Evolutionary conservation across 345 rosid species (phyloP), one percentile per base, ranked within the genome.

Genomic region (Melaleuca alternifolia): DNA sequence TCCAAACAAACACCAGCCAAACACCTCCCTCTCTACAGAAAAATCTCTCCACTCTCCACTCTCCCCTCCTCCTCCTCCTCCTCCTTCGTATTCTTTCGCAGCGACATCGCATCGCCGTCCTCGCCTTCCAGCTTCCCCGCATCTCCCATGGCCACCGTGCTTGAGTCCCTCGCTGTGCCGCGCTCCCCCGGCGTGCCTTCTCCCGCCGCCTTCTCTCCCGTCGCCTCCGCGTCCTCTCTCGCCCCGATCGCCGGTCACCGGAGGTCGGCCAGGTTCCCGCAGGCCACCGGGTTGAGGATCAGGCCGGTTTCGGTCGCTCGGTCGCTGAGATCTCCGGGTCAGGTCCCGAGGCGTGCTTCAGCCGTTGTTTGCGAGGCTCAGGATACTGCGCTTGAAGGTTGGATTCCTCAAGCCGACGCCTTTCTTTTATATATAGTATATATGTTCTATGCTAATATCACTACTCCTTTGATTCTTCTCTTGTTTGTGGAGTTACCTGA

Each of bases 331-430:
- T 84, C 88, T 24, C 50, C 53, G 51, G 51, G 75, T 5, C 85
- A 53, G 50, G 28, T 86, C 51, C 59, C 90, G 83, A 82, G 79
- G 57, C 85, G 89, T 37, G 46, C 52, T 59, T 37, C 87, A 21
- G 82, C 84, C 21, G 77, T 91, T 88, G 90, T 88, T 20, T 92
- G 92, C 86, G 94, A 91, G 88, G 90, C 91, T 54, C 92, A 90
- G 88, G 91, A 91, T 16, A 87, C 89, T 46, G 91, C 94, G 41
- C 84, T 89, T 5, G 84, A 87, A 91, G 94, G 94, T 92, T 1
- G n/a, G 87, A 30, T 21, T 14, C 59, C 86, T 50, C 15, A 14
- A 54, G 62, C 59, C 26, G 23, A 30, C 87, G 37, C 56, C 20
- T 23, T 5, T 46, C 16, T 3, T 52, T 51, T 16, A 1, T 51